Evolutionary conservation across 176 grass and related monocot species (phyloP), one percentile per base, ranked within the genome.

Genomic region (sorghum (Sorghum bicolor)): DNA sequence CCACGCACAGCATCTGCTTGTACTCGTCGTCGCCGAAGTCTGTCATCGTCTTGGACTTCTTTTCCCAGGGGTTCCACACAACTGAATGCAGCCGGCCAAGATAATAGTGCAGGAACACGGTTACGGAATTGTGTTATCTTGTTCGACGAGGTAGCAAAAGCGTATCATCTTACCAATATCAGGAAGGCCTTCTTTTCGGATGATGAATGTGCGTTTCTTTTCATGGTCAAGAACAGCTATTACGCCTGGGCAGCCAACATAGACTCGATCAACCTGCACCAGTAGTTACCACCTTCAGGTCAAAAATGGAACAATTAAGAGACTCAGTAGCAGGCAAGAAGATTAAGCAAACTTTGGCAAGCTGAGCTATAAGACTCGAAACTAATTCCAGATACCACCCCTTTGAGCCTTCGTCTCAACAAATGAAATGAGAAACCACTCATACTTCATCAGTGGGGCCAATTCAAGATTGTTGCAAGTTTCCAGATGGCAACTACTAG

Each of bases 41-140:
- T 1, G 33, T 2, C 55, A 95, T 95, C 10, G 68, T 82, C 76
- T 89, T 95, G 0, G 96, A 87, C 55, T 92, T 98, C 82, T 89
- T 98, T 30, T 95, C 93, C 96, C 96, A 95, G 2, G 93, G 96
- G 72, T 98, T 98, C 96, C 96, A 98, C 15, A 95, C 96, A 36
- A 93, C 96, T 98, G 78, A 30, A 50, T 30, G 71, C 3, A 74
- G 26, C 25, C 28, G 62, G 39, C 8, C 31, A 73, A 16, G 55
- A 80, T 4, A 52, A 13, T 12, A 63, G 16, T 29, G n/a, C 39
- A 52, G 36, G 0, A 37, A 50, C 33, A 52, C 1, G 44, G 31
- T 73, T 22, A 39, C 30, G 20, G 15, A 44, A 37, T 20, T 8
- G 20, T 7, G 19, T n/a, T n/a, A 37, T 50, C 30, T 14, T 39